These are phyloP conservation scores for Dryas alaskensis DNA, from an alignment of 306 rosid species.

Conservation along the genomic window DNA sequence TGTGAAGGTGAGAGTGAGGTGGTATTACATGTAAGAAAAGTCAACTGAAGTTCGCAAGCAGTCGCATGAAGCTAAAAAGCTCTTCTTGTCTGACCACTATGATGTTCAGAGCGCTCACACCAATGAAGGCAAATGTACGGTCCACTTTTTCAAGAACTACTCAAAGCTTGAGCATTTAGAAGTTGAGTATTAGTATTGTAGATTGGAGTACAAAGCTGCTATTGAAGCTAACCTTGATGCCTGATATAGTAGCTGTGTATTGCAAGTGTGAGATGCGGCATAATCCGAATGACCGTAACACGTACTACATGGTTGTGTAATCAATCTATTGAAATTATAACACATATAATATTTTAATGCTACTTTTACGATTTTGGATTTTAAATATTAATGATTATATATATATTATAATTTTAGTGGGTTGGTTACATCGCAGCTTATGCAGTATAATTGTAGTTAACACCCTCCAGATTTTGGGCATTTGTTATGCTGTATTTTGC, in stretches of 20 bases:
- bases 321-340: no score
- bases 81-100: no score
- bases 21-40: no score
- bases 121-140: constrained; percentile 35
- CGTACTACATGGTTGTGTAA: no score
- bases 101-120: no score
- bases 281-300: constrained; percentile 67
- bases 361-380: background rate
- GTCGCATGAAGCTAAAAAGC: no score
- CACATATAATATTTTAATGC: no score
- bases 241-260: constrained; percentile 91
- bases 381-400: background rate
- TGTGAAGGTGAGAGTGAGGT: no score
- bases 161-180: constrained; percentile 81
- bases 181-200: constrained; percentile 73
- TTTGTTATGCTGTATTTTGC: background rate
- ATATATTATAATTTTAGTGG: no score
- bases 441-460: constrained; percentile 33
- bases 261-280: constrained; percentile 96
- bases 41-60: no score
- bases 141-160: constrained; percentile 76
- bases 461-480: background rate
- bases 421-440: constrained; percentile 41
- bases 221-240: constrained; percentile 64
- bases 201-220: constrained; percentile 90